A percentile compares a stretch with the other conserved stretches of the same genome.
Conservation (phyloP, 106 monocot genomes). For the Xerophyta viscosa region DNA sequence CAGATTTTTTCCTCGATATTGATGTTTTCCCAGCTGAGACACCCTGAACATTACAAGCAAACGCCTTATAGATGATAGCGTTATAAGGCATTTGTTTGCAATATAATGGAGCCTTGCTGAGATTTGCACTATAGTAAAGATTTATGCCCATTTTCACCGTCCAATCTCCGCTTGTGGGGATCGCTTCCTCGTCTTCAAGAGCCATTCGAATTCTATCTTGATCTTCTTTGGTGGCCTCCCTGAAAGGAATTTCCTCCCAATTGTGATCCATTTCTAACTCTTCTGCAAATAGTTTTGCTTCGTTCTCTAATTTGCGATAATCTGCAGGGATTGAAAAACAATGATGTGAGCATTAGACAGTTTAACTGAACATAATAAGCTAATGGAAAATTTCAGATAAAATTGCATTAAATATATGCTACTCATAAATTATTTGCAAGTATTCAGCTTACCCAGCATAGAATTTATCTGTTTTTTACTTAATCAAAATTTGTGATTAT, state of each 20-base stretch:
- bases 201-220: slow-evolving; percentile 40
- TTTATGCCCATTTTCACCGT: slow-evolving; percentile 79
- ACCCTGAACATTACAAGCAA: slow-evolving; percentile 31
- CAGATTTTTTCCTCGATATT: slow-evolving; percentile 18
- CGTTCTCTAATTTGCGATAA: slow-evolving; percentile 60
- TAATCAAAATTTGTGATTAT: too few species aligned
- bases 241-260: slow-evolving; percentile 60
- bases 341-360: too few species aligned
- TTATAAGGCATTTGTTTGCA: slow-evolving; percentile 87
- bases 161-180: slow-evolving; percentile 72
- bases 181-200: slow-evolving; percentile 60
- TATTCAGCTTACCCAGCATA: too few species aligned
- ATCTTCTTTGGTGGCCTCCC: slow-evolving; percentile 38
- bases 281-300: slow-evolving; percentile 54
- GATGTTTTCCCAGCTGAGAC: slow-evolving; percentile 23
- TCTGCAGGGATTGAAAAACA: slow-evolving; percentile 22
- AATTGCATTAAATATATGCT: too few species aligned
- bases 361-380: too few species aligned
- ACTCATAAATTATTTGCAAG: too few species aligned
- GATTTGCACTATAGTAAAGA: slow-evolving; percentile 69
- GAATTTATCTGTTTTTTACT: too few species aligned
- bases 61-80: slow-evolving; percentile 60
- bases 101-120: slow-evolving; percentile 81
- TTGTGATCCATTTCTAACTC: slow-evolving; percentile 40
- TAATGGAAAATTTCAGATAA: too few species aligned